A percentile compares a stretch with the other conserved stretches of the same genome.
Evolutionary conservation across 495 filamentous ascomycete species (phyloP).

Genomic region (Neurospora sp.): DNA sequence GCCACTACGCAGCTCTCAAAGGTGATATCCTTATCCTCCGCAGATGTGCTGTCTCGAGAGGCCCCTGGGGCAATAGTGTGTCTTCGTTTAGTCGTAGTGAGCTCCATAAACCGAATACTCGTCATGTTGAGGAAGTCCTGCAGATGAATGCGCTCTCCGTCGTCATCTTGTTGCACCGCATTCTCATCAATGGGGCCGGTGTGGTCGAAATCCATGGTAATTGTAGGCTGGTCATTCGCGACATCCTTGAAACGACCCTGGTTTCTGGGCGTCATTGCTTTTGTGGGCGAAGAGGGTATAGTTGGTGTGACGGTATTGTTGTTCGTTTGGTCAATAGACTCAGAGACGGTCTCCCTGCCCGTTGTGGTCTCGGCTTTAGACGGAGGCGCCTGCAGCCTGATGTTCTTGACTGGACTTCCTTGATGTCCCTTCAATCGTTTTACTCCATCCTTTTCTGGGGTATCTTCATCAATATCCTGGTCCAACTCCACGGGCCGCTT

Average conservation of each 20-base stretch:
- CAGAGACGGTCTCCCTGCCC: constrained; percentile 45
- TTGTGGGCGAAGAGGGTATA: constrained; percentile 34
- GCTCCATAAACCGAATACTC: constrained; percentile 93
- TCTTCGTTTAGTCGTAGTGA: constrained; percentile 80
- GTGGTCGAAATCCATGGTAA: constrained; percentile 38
- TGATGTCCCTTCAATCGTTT: constrained; percentile 62
- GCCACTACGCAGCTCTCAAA: constrained; percentile 77
- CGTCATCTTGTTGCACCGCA: constrained; percentile 31
- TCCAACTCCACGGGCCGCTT: constrained; percentile 68
- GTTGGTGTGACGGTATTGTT: constrained; percentile 29
- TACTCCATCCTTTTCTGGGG: constrained; percentile 50
- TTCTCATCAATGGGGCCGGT: constrained; percentile 21
- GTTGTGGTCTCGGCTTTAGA: constrained; percentile 51
- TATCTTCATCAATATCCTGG: constrained; percentile 47
- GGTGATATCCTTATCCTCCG: constrained; percentile 38
- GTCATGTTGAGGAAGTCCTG: constrained; percentile 93
- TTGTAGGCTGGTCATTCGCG: constrained; percentile 29
- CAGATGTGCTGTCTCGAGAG: constrained; percentile 29
- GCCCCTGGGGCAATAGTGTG: constrained; percentile 61
- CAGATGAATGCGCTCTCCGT: constrained; percentile 63
- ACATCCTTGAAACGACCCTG: constrained; percentile 42
- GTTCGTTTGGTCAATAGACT: constrained; percentile 22
- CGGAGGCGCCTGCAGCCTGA: constrained; percentile 56
- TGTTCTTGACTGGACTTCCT: constrained; percentile 68
- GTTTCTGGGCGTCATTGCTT: constrained; percentile 38